Evolutionary conservation across 2,329 filamentous ascomycete genomes (phyloP).

Genomic region (Teratosphaeria epicoccoides): DNA sequence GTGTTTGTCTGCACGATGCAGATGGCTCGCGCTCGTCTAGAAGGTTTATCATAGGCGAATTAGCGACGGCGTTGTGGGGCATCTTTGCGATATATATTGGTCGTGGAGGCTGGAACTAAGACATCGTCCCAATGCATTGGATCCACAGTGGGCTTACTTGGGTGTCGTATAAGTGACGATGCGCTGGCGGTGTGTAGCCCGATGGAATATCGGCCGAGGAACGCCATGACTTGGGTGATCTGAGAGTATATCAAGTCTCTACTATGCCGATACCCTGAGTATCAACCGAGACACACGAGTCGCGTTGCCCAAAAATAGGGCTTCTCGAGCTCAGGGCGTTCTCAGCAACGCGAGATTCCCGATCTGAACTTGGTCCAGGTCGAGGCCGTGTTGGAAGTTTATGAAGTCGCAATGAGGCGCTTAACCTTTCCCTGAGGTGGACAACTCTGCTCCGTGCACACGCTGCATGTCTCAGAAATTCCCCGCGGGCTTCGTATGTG

Average conservation of each 20-base stretch:
- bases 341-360: neutral
- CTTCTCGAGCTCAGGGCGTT: neutral
- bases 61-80: neutral
- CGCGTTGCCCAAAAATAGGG: neutral
- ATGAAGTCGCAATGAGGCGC: neutral
- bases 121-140: neutral
- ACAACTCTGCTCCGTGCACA: neutral
- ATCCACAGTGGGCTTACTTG: neutral
- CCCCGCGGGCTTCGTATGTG: neutral
- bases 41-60: neutral
- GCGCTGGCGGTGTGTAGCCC: neutral
- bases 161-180: neutral
- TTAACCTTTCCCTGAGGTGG: neutral
- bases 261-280: neutral
- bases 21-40: neutral
- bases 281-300: neutral
- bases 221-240: neutral
- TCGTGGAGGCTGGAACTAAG: neutral
- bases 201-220: too few species aligned
- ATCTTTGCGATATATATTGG: neutral
- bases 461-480: neutral
- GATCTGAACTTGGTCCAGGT: neutral
- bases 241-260: neutral
- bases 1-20: neutral
- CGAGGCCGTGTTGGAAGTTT: neutral